Evolutionary conservation across 2,329 filamentous ascomycete species (phyloP).

Genomic region (Cyanodermella asteris): DNA sequence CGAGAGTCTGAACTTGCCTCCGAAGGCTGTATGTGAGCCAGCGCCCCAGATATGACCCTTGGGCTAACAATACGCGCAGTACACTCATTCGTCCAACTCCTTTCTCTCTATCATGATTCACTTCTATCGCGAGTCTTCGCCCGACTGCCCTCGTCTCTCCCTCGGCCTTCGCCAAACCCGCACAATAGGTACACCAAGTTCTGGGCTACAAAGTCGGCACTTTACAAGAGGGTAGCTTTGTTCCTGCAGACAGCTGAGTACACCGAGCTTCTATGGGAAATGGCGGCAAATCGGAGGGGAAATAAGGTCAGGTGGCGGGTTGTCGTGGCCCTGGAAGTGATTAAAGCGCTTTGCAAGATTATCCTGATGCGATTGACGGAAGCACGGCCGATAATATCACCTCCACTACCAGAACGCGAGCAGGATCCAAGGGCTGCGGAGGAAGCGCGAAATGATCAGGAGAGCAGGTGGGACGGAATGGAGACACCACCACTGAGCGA

Average conservation of each 20-base stretch:
- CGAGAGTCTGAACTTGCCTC: conserved; percentile 80
- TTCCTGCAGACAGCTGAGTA: conserved; percentile 80
- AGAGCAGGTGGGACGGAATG: conserved; percentile 26
- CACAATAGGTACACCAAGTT: conserved; percentile 43
- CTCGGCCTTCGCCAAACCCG: conserved; percentile 28
- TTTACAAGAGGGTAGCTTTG: conserved; percentile 65
- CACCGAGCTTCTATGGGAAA: conserved; percentile 90
- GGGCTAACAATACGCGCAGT: conserved; percentile 9
- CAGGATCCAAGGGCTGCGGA: conserved; percentile 41
- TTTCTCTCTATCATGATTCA: conserved; percentile 81
- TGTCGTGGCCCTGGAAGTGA: conserved; percentile 59
- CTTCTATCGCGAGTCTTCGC: conserved; percentile 48
- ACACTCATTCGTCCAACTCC: conserved; percentile 69
- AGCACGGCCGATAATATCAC: conserved; percentile 59
- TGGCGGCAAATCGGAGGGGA: conserved; percentile 73
- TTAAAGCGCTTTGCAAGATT: conserved; percentile 70
- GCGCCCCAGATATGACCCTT: conserved; percentile 3
- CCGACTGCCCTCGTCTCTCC: conserved; percentile 30
- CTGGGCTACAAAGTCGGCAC: conserved; percentile 36
- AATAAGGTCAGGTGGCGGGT: conserved; percentile 67
- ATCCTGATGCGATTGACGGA: conserved; percentile 65
- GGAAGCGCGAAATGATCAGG: conserved; percentile 22
- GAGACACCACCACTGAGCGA: conserved; percentile 20
- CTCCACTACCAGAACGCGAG: conserved; percentile 69
- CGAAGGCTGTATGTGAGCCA: conserved; percentile 42